Conservation (phyloP, 2,329 filamentous ascomycete species). For the Penicillium sp. region DNA sequence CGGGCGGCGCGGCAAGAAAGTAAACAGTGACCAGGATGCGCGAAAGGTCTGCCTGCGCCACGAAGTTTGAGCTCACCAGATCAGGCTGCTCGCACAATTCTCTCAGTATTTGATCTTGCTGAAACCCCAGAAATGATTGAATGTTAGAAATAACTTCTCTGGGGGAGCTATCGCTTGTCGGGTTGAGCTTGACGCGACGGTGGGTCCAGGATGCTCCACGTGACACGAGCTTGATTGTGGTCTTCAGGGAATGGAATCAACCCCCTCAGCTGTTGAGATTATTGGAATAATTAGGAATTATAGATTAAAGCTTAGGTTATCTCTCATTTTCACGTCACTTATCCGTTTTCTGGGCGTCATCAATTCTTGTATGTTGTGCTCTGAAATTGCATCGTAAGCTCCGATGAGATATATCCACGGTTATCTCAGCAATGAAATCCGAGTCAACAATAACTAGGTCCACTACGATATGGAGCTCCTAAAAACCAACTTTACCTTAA, state of each 20-base stretch:
- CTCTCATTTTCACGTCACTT: no score
- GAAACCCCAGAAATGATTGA: background rate
- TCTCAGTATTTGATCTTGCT: background rate
- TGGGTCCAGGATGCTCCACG: conserved; percentile 22
- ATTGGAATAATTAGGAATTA: background rate
- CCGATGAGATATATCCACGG: no score
- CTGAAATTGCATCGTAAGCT: no score
- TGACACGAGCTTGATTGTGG: conserved; percentile 16
- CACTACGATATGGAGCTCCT: no score
- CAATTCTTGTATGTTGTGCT: no score
- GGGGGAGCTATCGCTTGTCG: conserved; percentile 8
- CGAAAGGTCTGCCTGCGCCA: background rate
- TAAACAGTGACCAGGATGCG: conserved; percentile 8
- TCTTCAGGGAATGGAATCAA: background rate
- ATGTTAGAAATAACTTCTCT: background rate
- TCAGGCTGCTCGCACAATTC: background rate
- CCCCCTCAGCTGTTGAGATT: background rate
- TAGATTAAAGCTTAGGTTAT: no score
- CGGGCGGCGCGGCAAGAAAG: conserved; percentile 10
- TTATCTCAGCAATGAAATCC: no score
- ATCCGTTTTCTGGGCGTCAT: no score
- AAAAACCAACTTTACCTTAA: no score
- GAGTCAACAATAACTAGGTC: no score
- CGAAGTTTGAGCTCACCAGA: background rate
- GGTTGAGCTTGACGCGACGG: conserved; percentile 19